Evolutionary conservation across 768 basidiomycete genomes (phyloP).

Genomic region (Leccinum boreale): DNA sequence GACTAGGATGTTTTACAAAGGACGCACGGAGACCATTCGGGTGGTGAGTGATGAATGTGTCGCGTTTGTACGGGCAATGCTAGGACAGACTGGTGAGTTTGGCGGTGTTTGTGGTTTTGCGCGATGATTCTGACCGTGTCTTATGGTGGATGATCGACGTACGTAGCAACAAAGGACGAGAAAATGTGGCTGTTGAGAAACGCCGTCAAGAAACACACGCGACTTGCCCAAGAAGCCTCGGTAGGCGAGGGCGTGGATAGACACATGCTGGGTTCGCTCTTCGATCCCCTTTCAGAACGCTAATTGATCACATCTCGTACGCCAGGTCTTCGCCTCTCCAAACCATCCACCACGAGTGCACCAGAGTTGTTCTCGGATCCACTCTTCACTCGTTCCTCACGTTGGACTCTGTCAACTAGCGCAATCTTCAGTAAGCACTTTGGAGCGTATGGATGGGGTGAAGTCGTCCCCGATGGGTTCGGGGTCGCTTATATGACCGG

Average conservation of each 20-base stretch:
- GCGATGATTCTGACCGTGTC: neutral
- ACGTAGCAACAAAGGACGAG: conserved; percentile 33
- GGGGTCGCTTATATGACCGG: conserved; percentile 96
- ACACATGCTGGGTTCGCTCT: conserved; percentile 71
- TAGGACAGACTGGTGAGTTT: conserved; percentile 40
- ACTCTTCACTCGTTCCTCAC: conserved; percentile 62
- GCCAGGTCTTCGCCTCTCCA: conserved; percentile 66
- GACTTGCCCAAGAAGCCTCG: conserved; percentile 62
- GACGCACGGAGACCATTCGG: conserved; percentile 91
- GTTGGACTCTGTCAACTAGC: conserved; percentile 91
- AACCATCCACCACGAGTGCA: conserved; percentile 57
- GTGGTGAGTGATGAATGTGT: conserved; percentile 76
- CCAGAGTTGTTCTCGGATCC: conserved; percentile 78
- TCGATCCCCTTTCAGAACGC: neutral
- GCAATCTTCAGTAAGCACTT: conserved; percentile 86
- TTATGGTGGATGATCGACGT: neutral
- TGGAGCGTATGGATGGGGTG: conserved; percentile 89
- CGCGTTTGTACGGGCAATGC: conserved; percentile 75
- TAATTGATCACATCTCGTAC: neutral
- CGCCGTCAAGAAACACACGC: conserved; percentile 64
- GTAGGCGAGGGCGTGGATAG: conserved; percentile 79
- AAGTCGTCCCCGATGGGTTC: conserved; percentile 92
- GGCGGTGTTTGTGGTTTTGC: neutral
- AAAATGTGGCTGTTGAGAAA: conserved; percentile 51
- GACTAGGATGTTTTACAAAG: conserved; percentile 84